Evolutionary conservation across 306 rosid species (phyloP), one percentile per base, ranked within the genome.

Genomic region (Lagenaria siceraria): DNA sequence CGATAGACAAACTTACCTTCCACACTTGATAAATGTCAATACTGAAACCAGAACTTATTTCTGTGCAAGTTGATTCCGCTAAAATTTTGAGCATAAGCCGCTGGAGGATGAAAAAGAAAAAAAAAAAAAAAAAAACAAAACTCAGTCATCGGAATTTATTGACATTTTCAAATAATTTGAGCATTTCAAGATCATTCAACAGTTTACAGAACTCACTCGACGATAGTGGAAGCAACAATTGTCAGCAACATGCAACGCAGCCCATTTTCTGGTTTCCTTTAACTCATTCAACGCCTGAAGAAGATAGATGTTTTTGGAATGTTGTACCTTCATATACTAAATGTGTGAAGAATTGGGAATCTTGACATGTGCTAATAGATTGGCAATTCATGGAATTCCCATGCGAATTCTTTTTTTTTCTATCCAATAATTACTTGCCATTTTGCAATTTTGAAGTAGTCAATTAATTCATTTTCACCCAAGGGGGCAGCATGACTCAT

Each of bases 201-300:
- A 69, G 21, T 43, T 25, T 21, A 61, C 40, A 69, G 74, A 81
- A 81, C 98, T 88, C 85, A 95, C 98, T 81, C 90, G 83, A 73
- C 91, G 95, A 80, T 87, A 92, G 74, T 95, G 97, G 78, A 87
- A 92, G 89, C 97, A 90, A 75, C 91, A 84, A 84, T 82, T 83
- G 84, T 95, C 97, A 78, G 97, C 89, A 87, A 90, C 85, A 62
- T 95, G 96, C 78, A 86, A 82, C n/a, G 80, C 87, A 7, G 93
- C 97, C 97, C 97, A 92, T 56, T 80, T 76, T 90, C 86, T 87
- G 74, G 89, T 82, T 85, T 83, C 89, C 82, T 85, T 77, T 61
- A 95, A 78, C 83, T 90, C 98, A 31, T 76, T 65, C 52, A 87
- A 78, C 72, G 76, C 92, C 98, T 94, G 86, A 79, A 81, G 86